Evolutionary conservation across 345 rosid genomes (phyloP), one percentile per base, ranked within the genome.

Genomic region (Aegle marmelos): DNA sequence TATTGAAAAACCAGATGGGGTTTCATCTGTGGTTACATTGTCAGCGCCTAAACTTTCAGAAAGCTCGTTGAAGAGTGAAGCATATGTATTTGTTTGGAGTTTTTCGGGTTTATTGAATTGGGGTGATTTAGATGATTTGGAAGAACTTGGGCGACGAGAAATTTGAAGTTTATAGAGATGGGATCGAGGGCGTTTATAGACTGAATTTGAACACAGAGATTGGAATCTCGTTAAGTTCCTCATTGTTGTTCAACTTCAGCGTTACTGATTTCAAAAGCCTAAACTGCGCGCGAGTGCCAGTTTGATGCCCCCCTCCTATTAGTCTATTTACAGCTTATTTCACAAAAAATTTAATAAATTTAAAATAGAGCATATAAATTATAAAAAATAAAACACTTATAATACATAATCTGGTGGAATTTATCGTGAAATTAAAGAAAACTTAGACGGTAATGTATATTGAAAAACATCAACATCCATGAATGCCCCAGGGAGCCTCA

Each of bases 11-110:
- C 82, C 87, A 76, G 62, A 56, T 71, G 75, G 76, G 41, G 72
- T 79, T 50, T 76, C 56, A 68, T 85, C 83, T 1, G 87, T 30
- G 57, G 73, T n/a, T 19, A 87, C 59, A 34, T 45, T 68, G 65
- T 82, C 88, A 19, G 80, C 67, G 22, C 97, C 94, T 37, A 89
- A 65, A 79, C 93, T 88, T 5, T 83, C 85, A 13, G 90, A 81
- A 25, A 94, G 93, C 62, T 91, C 90, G 56, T 77, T 82, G 67
- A 94, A 88, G 68, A 92, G 91, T 1, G 97, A 85, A 27, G 82
- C 60, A 27, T 79, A 33, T 25, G 74, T 9, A 39, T 73, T 28
- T 25, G 83, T 33, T 76, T 63, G 86, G 78, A 17, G 22, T 17
- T 53, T 16, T 53, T 53, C 57, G 57, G 57, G 21, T 5, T 33